phyloP scores from a whole-genome alignment of 2,329 filamentous ascomycete genomes.

The Hyphodiscus sp. region DNA sequence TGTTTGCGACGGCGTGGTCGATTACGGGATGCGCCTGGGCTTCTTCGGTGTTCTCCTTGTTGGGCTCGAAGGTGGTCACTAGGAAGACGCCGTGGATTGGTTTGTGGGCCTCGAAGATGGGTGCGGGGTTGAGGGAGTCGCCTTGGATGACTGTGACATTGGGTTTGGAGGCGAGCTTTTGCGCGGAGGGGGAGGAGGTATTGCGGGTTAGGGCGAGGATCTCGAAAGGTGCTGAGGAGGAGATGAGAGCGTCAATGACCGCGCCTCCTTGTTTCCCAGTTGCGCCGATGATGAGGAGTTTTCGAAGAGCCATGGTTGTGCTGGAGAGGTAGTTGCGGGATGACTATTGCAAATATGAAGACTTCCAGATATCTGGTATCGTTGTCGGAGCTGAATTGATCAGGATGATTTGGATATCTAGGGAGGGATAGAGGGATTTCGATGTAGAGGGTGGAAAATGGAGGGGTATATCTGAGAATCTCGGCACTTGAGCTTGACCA shows the following conservation, averaged over 20 bases:
- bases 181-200: constrained; percentile 36
- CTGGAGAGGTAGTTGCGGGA: neutral
- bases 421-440: no score
- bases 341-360: neutral
- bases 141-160: constrained; percentile 48
- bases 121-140: constrained; percentile 39
- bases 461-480: no score
- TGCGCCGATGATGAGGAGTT: constrained; percentile 30
- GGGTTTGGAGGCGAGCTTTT: constrained; percentile 37
- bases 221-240: constrained; percentile 29
- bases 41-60: constrained; percentile 38
- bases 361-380: neutral
- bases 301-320: constrained; percentile 17
- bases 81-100: constrained; percentile 49
- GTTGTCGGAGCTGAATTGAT: neutral
- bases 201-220: constrained; percentile 51
- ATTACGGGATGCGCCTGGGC: constrained; percentile 46
- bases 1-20: constrained; percentile 46
- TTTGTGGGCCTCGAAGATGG: constrained; percentile 39
- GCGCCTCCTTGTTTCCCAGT: constrained; percentile 33
- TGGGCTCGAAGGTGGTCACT: constrained; percentile 29
- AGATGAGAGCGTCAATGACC: constrained; percentile 33
- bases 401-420: neutral
- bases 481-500: no score
- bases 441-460: no score